phyloP scores from a whole-genome alignment of 192 early-diverging fungal genomes.

The Umbelopsis vinacea region DNA sequence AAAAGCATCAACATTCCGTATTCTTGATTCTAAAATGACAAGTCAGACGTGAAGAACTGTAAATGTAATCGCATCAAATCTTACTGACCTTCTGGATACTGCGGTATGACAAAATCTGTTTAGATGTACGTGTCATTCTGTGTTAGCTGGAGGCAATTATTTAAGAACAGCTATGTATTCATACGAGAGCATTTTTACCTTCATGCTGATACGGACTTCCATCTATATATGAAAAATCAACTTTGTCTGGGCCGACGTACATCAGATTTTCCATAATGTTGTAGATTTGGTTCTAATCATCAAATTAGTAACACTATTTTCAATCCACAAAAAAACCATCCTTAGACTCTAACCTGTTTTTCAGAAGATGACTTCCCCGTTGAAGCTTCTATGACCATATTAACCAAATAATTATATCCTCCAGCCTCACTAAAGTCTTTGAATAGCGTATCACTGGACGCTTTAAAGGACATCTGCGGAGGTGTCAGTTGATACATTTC shows the following conservation, averaged over 20 bases:
- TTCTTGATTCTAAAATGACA: constrained; percentile 42
- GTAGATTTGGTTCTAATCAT: constrained; percentile 11
- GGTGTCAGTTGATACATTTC: background rate
- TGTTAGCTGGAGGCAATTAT: background rate
- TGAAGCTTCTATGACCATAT: background rate
- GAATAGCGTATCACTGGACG: constrained; percentile 5
- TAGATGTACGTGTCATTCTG: background rate
- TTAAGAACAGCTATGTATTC: background rate
- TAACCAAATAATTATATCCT: background rate
- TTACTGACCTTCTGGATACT: constrained; percentile 17
- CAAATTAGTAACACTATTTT: background rate
- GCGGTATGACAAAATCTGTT: constrained; percentile 54
- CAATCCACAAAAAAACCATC: background rate
- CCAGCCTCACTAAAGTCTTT: background rate
- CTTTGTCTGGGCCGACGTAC: constrained; percentile 51
- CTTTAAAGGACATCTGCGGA: background rate
- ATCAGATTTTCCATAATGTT: constrained; percentile 45
- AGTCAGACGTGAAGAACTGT: background rate
- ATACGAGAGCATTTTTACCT: constrained; percentile 33
- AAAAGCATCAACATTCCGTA: constrained; percentile 54
- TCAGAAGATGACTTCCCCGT: constrained; percentile 2
- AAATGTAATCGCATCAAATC: background rate
- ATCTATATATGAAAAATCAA: constrained; percentile 43
- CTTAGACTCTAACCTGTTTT: constrained; percentile 44
- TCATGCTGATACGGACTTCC: constrained; percentile 60